phyloP scores from a whole-genome alignment of 345 rosid genomes.

The Bruguiera gymnorhiza region DNA sequence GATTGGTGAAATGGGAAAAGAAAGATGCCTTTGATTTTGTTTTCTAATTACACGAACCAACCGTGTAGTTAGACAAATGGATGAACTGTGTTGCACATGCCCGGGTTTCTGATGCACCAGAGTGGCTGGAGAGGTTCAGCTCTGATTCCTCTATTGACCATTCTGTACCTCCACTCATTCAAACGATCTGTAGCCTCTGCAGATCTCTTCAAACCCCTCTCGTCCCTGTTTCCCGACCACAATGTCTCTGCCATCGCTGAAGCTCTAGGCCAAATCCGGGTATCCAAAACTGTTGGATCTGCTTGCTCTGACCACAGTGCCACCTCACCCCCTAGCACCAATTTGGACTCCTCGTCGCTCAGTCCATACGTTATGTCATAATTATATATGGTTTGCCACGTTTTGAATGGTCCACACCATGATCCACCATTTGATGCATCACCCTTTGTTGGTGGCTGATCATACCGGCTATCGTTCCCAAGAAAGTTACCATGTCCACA shows the following conservation, averaged over 20 bases:
- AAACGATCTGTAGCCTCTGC: slow-evolving; percentile 70
- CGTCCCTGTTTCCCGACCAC: slow-evolving; percentile 81
- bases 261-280: slow-evolving; percentile 75
- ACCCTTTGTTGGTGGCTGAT: slow-evolving; percentile 27
- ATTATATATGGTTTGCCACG: slow-evolving; percentile 86
- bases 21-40: background rate
- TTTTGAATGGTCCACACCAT: slow-evolving; percentile 86
- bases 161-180: slow-evolving; percentile 80
- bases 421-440: slow-evolving; percentile 45
- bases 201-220: slow-evolving; percentile 56
- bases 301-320: slow-evolving; percentile 97
- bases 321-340: slow-evolving; percentile 88
- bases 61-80: background rate
- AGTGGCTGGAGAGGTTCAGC: slow-evolving; percentile 93
- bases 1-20: no score
- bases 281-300: slow-evolving; percentile 59
- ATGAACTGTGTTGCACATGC: slow-evolving; percentile 73
- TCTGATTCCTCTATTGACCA: slow-evolving; percentile 69
- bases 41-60: background rate
- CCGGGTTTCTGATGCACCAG: slow-evolving; percentile 75
- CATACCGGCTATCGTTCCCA: slow-evolving; percentile 72
- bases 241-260: slow-evolving; percentile 78
- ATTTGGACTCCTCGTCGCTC: slow-evolving; percentile 56
- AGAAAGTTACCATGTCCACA: slow-evolving; percentile 74
- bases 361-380: slow-evolving; percentile 71